Evolutionary conservation across 768 basidiomycete species (phyloP), one percentile per base, ranked within the genome.

Genomic region (Fistulinella prunicolor): DNA sequence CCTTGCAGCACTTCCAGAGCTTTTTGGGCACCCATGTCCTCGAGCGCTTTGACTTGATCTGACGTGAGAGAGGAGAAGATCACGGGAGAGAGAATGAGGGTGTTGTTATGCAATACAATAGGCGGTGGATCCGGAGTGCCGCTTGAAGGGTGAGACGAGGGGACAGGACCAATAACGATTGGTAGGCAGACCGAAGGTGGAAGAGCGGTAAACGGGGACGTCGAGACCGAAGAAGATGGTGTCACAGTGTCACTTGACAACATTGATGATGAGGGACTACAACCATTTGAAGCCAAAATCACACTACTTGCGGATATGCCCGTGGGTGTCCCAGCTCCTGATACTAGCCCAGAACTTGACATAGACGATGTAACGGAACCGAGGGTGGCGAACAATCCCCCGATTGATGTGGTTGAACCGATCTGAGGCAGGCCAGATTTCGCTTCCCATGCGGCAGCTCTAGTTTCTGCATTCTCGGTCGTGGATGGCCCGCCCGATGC

Each of bases 31-130:
- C 90, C 90, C 65, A 93, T 80, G 44, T 78, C 77, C 66, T 93
- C 87, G 22, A 94, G 70, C 38, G 86, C 84, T 47, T 76, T 78
- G 37, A 95, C 70, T 65, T 86, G 86, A 51, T 85, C 83, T 37
- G 76, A 72, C 4, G 85, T 81, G 12, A 95, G 76, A 46, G 83
- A 83, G 9, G 85, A 78, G 61, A 96, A 96, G 28, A 95, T 85
- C 19, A 78, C 76, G 2, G 94, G 94, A 58, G 90, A 88, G 30
- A 96, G 80, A 47, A 92, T 81, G 19, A 96, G 78, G 24, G 80
- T 85, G 44, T 89, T 85, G 55, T 92, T 85, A 53, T 94, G 90
- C 12, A 94, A 70, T 20, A 90, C 81, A 73, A 96, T 91, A 26
- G 83, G 83, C 20, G 66, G 47, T 50, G 63, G 75, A 44, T 81